Evolutionary conservation across 1,139 yeast genomes (phyloP).

Genomic region (Kodamaea anthophila): DNA sequence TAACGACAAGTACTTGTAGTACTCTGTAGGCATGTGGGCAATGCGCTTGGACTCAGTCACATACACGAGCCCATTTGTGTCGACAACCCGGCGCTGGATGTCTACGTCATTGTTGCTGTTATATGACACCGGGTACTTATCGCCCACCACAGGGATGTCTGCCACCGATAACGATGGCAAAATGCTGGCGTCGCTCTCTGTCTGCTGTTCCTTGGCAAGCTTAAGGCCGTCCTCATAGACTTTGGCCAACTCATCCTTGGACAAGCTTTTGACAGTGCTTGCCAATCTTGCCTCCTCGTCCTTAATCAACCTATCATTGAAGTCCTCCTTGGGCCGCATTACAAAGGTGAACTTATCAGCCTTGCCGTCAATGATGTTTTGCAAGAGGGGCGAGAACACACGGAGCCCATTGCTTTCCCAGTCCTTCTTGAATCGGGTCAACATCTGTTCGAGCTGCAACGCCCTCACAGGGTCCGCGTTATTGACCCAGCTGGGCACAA

Average conservation of each 20-base stretch:
- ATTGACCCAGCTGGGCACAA: slow-evolving; percentile 83
- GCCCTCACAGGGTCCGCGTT: slow-evolving; percentile 63
- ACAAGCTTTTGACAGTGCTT: slow-evolving; percentile 36
- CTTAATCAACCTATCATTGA: slow-evolving; percentile 38
- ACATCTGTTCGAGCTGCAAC: slow-evolving; percentile 58
- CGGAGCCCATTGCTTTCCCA: slow-evolving; percentile 47
- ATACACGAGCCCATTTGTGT: slow-evolving; percentile 73
- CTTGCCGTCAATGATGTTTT: slow-evolving; percentile 38
- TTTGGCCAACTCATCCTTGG: slow-evolving; percentile 50
- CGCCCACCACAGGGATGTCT: slow-evolving; percentile 66
- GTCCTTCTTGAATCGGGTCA: slow-evolving; percentile 56
- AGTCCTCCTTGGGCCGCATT: slow-evolving; percentile 64
- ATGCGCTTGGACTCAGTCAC: slow-evolving; percentile 55
- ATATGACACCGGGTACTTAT: slow-evolving; percentile 29
- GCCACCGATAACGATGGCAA: slow-evolving; percentile 68
- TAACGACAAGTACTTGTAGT: slow-evolving; percentile 67
- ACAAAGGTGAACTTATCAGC: slow-evolving; percentile 65
- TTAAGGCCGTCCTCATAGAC: slow-evolving; percentile 56
- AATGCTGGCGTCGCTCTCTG: slow-evolving; percentile 66
- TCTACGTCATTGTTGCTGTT: too few relatives aligned
- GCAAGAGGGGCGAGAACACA: slow-evolving; percentile 54
- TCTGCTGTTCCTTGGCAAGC: slow-evolving; percentile 58
- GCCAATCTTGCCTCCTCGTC: slow-evolving; percentile 56
- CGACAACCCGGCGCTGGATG: slow-evolving; percentile 48
- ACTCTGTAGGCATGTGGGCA: slow-evolving; percentile 49